A percentile compares a stretch with the other conserved stretches of the same genome.
Evolutionary conservation across 805 yeast genomes (phyloP).

Genomic region (Saccharomycopsis capsularis): DNA sequence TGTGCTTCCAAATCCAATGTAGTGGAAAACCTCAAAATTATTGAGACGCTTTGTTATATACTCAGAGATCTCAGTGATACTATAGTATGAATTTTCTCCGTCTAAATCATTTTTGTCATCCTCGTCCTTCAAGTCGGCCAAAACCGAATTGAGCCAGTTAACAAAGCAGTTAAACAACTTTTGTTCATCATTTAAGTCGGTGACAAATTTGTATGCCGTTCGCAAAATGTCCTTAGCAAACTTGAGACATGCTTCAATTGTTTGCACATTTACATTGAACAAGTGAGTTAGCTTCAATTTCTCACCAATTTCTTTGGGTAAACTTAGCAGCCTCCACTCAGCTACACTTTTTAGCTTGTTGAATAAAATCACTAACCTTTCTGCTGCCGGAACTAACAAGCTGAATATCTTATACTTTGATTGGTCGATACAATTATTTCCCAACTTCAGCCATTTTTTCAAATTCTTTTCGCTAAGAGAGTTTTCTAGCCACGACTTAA

Average conservation of each 20-base stretch:
- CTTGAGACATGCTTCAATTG: slow-evolving; percentile 12
- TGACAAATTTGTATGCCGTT: slow-evolving; percentile 31
- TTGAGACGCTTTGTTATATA: slow-evolving; percentile 26
- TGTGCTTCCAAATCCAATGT: neutral
- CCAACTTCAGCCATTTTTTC: slow-evolving; percentile 46
- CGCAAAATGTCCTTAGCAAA: slow-evolving; percentile 27
- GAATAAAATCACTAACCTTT: slow-evolving; percentile 44
- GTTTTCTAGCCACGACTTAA: slow-evolving; percentile 55
- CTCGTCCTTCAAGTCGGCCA: slow-evolving; percentile 26
- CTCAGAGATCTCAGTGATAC: slow-evolving; percentile 26
- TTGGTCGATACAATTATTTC: slow-evolving; percentile 44
- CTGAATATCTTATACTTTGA: slow-evolving; percentile 41
- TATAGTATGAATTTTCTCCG: slow-evolving; percentile 9
- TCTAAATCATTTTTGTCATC: slow-evolving; percentile 22
- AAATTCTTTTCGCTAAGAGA: slow-evolving; percentile 62
- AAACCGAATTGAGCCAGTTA: slow-evolving; percentile 34
- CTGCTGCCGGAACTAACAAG: slow-evolving; percentile 48
- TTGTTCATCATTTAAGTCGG: slow-evolving; percentile 41
- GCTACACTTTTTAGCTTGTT: slow-evolving; percentile 36
- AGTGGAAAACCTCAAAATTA: slow-evolving; percentile 19
- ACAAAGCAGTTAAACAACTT: slow-evolving; percentile 37
- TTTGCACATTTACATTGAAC: neutral
- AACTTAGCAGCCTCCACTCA: slow-evolving; percentile 29
- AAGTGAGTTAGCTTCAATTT: neutral
- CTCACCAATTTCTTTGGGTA: neutral